Evolutionary conservation across 257 asterid genomes (phyloP).

Genomic region (Gentiana straminea): DNA sequence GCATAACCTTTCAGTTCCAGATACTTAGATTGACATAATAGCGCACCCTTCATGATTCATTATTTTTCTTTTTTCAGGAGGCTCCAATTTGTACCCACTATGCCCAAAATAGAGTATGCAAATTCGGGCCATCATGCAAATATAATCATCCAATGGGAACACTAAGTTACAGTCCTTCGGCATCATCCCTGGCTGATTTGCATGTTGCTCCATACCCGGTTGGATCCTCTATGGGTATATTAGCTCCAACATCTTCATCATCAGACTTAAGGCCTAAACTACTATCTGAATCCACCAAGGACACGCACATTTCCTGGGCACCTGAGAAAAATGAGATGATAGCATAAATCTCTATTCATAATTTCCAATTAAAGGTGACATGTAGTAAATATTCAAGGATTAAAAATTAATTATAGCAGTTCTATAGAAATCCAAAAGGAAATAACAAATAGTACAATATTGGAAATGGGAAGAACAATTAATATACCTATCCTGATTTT

Average conservation of each 20-base stretch:
- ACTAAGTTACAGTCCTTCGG: constrained; percentile 73
- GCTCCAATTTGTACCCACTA: constrained; percentile 78
- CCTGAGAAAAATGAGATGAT: constrained; percentile 28
- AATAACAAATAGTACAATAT: no score
- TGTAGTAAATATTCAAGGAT: no score
- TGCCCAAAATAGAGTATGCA: constrained; percentile 76
- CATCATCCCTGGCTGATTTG: constrained; percentile 86
- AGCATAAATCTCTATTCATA: no score
- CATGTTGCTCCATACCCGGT: constrained; percentile 88
- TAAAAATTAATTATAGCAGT: no score
- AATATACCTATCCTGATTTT: no score
- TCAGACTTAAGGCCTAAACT: constrained; percentile 35
- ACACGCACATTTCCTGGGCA: constrained; percentile 56
- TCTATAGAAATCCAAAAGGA: no score
- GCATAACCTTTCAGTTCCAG: constrained; percentile 9
- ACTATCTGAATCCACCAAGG: constrained; percentile 20
- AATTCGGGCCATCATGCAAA: constrained; percentile 78
- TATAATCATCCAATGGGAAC: constrained; percentile 80
- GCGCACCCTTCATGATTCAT: no score
- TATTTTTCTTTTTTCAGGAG: constrained; percentile 39
- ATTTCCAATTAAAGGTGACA: no score
- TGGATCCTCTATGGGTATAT: constrained; percentile 56
- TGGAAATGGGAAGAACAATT: no score
- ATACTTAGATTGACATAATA: constrained; percentile 4
- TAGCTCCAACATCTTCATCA: constrained; percentile 48